Conservation (phyloP, 768 basidiomycete genomes). For the Mycena belliarum region DNA sequence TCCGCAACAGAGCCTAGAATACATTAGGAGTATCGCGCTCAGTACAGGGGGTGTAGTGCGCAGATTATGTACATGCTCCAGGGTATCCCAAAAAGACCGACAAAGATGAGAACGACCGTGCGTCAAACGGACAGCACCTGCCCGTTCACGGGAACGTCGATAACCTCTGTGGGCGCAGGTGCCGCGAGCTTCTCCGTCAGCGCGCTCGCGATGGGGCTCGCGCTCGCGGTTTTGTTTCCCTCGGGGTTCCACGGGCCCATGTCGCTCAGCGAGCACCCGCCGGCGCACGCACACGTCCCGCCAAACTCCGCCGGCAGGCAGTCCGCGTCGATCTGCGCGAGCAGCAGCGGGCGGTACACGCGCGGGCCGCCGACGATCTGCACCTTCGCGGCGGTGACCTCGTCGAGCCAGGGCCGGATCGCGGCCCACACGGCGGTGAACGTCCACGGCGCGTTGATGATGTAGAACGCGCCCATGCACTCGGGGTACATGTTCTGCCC, state of each 20-base stretch:
- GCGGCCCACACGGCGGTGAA: slow-evolving; percentile 88
- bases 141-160: slow-evolving; percentile 1
- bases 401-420: slow-evolving; percentile 93
- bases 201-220: slow-evolving; percentile 1
- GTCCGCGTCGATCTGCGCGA: slow-evolving; percentile 80
- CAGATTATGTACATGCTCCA: slow-evolving; percentile 16
- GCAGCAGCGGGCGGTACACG: slow-evolving; percentile 68
- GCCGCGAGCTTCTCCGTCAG: slow-evolving; percentile 11
- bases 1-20: background rate
- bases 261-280: slow-evolving; percentile 76
- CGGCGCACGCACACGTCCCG: slow-evolving; percentile 73
- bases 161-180: background rate
- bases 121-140: slow-evolving; percentile 9
- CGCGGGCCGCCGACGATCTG: slow-evolving; percentile 66
- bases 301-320: slow-evolving; percentile 87
- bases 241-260: slow-evolving; percentile 18
- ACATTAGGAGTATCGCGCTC: background rate
- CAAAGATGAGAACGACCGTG: background rate
- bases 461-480: slow-evolving; percentile 95
- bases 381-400: slow-evolving; percentile 93
- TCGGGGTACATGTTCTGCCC: slow-evolving; percentile 94
- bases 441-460: slow-evolving; percentile 95
- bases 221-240: background rate
- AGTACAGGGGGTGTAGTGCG: background rate
- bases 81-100: background rate